Evolutionary conservation across 129 eudicot genomes (phyloP), one percentile per base, ranked within the genome.

Genomic region (Sambucus nigra): DNA sequence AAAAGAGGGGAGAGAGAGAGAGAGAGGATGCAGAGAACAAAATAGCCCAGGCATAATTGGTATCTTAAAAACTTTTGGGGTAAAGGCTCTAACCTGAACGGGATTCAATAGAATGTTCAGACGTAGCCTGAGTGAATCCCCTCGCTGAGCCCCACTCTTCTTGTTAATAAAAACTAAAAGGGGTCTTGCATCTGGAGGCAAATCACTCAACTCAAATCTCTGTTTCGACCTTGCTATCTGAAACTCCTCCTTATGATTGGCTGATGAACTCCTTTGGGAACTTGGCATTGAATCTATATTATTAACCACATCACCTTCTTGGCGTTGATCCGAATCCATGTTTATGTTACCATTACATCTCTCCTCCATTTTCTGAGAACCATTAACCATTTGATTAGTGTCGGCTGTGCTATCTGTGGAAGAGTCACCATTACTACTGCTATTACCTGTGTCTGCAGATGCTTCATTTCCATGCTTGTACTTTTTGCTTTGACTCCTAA

Each of bases 121-220:
- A 25, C 99, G 79, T 52, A 74, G 76, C 76, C 81, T 76, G 39
- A 92, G 91, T 57, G 96, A 80, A 66, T 77, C 80, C 41, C 99
- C 99, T 44, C 92, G 64, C 68, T 86, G 96, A 49, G 96, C 96
- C 41, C 99, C 99, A 67, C 99, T 92, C 74, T 92, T 92, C 64
- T 82, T 86, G 72, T 92, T 92, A 49, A 86, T 76, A 57, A 92
- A 92, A 17, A 92, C 96, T 59, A 92, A 70, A 48, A 92, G 72
- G 53, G 99, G 96, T 60, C 96, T 92, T 19, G 99, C 79, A 51
- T 92, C 99, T 51, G 94, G 79, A 51, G 94, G 91, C 71, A 92
- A 67, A 73, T 92, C 96, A 58, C 41, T 73, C 76, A 92, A 73
- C 56, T 80, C 96, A 63, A 76, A 92, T 55, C 67, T 78, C 71